phyloP scores from a whole-genome alignment of 2,329 filamentous ascomycete genomes.

The Meredithiella fracta region DNA sequence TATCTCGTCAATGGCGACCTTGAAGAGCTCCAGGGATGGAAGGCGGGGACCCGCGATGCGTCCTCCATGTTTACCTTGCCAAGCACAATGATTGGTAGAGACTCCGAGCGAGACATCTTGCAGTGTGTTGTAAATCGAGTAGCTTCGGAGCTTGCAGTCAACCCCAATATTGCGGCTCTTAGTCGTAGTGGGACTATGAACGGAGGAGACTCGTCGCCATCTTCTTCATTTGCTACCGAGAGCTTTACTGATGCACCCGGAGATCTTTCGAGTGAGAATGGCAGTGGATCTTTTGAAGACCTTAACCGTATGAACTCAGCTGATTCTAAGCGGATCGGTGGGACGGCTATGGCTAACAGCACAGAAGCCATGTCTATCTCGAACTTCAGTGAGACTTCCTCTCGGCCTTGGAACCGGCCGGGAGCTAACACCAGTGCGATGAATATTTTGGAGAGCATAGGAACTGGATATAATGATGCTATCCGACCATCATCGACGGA shows the following conservation, averaged over 20 bases:
- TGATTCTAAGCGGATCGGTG: conserved; percentile 7
- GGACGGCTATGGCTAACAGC: not conserved
- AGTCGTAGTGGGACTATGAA: conserved; percentile 10
- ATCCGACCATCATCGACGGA: conserved; percentile 6
- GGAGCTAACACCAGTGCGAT: conserved; percentile 34
- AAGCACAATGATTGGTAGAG: conserved; percentile 61
- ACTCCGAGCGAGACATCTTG: conserved; percentile 53
- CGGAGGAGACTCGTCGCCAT: conserved; percentile 22
- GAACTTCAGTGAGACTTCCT: conserved; percentile 8
- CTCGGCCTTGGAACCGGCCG: conserved; percentile 33
- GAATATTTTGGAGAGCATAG: conserved; percentile 28
- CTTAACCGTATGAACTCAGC: conserved; percentile 26
- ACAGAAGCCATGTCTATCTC: conserved; percentile 2
- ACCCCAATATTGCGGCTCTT: conserved; percentile 7
- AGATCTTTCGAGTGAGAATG: conserved; percentile 43
- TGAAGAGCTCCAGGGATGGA: conserved; percentile 53
- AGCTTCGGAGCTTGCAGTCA: conserved; percentile 43
- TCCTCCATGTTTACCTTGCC: conserved; percentile 87
- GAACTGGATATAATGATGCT: conserved; percentile 20
- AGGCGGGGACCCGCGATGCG: conserved; percentile 68
- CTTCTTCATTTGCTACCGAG: conserved; percentile 33
- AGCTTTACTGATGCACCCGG: conserved; percentile 19
- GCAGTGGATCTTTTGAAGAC: conserved; percentile 37
- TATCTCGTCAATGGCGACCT: conserved; percentile 61
- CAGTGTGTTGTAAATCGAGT: conserved; percentile 62